Base-by-base conservation (phyloP, 1,139 yeast genomes). In the Yamadazyma buinensis region DNA sequence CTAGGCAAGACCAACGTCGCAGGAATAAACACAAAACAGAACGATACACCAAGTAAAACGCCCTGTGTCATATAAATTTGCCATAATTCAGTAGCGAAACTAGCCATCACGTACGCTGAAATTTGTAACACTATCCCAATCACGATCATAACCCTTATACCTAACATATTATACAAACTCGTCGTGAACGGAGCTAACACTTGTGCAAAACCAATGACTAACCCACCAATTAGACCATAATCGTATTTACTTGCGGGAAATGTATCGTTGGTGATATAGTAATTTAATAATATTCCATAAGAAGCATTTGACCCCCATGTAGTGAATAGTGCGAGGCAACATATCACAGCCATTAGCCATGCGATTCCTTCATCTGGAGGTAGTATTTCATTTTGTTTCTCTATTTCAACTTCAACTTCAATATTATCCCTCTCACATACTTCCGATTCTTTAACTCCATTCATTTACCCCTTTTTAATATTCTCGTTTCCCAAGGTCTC, bases 221-320 rank as follows among this genome's bases (percentile, higher is more conserved):
- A 40, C 2, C 92, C 88, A 4, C 90, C 87, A 39, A 84, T 72
- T 38, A 81, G 59, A 0, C 90, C 87, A 58, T 66, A 84, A 40
- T 80, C 84, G 43, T 70, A 68, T 37, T 65, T 59, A 0, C 77
- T 59, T 0, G 86, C 83, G 0, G 74, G 69, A 42, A 79, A 81
- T 2, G 64, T 57, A 31, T 71, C 54, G 28, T 63, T 48, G 14
- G 42, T 39, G 18, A 78, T 51, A 50, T 80, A 84, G 48, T 64
- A 78, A 24, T 75, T 69, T 24, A 84, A 57, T 46, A 76, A 82
- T 4, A 84, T 82, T 32, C 92, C 90, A 49, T 70, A 84, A 1
- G 77, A 73, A 5, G 85, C 75, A 48, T 80, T 81, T 30, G 80
- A 65, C 15, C 95, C 95, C 94, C 95, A 84, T 1, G 87, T 75